These are phyloP conservation scores for Thielaviopsis punctulata DNA, from an alignment of 2,329 filamentous ascomycete genomes.

Conservation along the genomic window DNA sequence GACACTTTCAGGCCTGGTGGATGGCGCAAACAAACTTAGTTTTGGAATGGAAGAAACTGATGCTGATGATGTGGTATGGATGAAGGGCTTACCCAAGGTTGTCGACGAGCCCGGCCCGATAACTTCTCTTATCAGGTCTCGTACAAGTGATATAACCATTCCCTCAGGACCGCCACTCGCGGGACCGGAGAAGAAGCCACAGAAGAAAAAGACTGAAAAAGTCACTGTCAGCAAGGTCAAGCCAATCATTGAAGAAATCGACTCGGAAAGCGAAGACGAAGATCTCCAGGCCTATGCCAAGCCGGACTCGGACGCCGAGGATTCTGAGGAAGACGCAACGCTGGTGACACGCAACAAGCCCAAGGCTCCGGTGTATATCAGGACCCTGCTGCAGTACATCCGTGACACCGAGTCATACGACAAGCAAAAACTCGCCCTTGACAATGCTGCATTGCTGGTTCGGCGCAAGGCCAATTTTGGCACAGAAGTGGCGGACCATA, in stretches of 20 bases:
- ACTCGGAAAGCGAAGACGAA: constrained; percentile 42
- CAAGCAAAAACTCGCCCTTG: constrained; percentile 61
- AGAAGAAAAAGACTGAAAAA: constrained; percentile 17
- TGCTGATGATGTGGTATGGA: constrained; percentile 56
- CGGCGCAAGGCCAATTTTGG: constrained; percentile 79
- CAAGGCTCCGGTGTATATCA: constrained; percentile 74
- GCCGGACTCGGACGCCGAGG: constrained; percentile 72
- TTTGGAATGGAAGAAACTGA: constrained; percentile 72
- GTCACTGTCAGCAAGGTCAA: constrained; percentile 19
- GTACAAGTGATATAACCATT: constrained; percentile 9
- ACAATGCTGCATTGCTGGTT: constrained; percentile 63
- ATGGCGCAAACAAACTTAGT: constrained; percentile 57
- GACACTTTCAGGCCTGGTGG: constrained; percentile 43
- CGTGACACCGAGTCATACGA: constrained; percentile 73
- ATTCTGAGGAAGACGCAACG: constrained; percentile 86
- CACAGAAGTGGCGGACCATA: constrained; percentile 70
- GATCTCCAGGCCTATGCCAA: constrained; percentile 67
- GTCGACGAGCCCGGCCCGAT: constrained; percentile 46
- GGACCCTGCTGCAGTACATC: constrained; percentile 64
- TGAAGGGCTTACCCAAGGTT: constrained; percentile 46
- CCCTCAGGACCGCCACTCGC: constrained; percentile 13
- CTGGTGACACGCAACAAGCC: constrained; percentile 69
- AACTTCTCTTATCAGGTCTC: constrained; percentile 27
- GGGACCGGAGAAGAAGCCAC: constrained; percentile 15
- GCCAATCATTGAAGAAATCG: constrained; percentile 49